Evolutionary conservation across 768 basidiomycete species (phyloP), one percentile per base, ranked within the genome.

Genomic region (Austroboletus eburneus): DNA sequence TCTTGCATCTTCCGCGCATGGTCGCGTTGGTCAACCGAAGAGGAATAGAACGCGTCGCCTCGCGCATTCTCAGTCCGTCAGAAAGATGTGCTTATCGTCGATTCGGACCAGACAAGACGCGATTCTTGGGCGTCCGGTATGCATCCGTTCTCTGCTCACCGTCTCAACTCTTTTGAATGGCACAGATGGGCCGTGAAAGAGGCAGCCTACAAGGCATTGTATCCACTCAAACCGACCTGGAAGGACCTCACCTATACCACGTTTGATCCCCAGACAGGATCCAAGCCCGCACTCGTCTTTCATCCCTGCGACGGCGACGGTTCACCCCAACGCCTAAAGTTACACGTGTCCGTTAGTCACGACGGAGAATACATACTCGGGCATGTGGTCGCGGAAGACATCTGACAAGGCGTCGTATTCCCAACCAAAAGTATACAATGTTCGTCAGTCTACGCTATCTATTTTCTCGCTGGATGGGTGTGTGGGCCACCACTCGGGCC

Each of bases 131-230:
- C 25, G 85, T 91, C 32, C 77, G 90, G 90, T 90, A 60, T 18
- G 39, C 32, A 18, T 24, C 39, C 7, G 10, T 9, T 23, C 33
- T 3, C 14, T 25, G 13, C n/a, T 24, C n/a, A 22, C 12, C 34
- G 5, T 18, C n/a, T 17, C 34, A 27, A 27, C 5, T 6, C 27
- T 21, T 20, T 17, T 52, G 40, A 29, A 56, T 22, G 30, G 10
- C 49, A 18, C 47, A 92, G 90, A 14, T 93, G 88, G 87, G 73
- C 80, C 25, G 76, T 87, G 17, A 93, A 93, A 56, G 91, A 93
- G 65, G 87, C 91, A 0, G 81, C 83, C 0, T 93, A 91, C 70
- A 93, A 93, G 59, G 91, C 90, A 0, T 58, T 91, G 48, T 89
- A 80, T 60, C 89, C 89, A 0, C 59, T 75, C 34, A 69, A 58